phyloP scores from a whole-genome alignment of 139 green algal genomes.

The Volvox africanus region DNA sequence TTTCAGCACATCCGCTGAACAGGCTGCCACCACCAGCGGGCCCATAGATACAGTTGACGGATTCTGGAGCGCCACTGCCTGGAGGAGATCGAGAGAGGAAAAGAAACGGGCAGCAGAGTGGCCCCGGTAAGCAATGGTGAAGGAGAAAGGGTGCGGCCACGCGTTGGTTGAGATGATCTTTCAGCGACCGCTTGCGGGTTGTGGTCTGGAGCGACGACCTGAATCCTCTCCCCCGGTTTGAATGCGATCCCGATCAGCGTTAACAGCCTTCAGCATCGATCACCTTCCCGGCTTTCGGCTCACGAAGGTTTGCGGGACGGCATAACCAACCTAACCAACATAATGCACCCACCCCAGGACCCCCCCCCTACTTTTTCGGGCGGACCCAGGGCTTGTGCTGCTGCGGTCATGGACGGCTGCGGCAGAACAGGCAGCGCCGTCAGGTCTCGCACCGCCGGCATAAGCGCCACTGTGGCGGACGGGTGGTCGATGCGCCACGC shows the following conservation, averaged over 20 bases:
- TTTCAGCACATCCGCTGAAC: conserved; percentile 51
- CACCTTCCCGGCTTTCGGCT: too few species aligned
- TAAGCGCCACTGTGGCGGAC: conserved; percentile 71
- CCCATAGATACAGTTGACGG: conserved; percentile 57
- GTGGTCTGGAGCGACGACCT: too few species aligned
- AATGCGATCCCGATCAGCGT: too few species aligned
- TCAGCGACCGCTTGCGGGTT: too few species aligned
- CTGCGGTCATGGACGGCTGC: conserved; percentile 13
- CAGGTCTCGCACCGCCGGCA: conserved; percentile 83
- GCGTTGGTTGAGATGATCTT: too few species aligned
- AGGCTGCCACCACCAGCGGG: conserved; percentile 47
- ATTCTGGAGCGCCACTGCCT: conserved; percentile 66
- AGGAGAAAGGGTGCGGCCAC: too few species aligned
- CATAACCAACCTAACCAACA: neutral
- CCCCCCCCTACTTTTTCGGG: conserved; percentile 18
- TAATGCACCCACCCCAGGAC: neutral
- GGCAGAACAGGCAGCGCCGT: conserved; percentile 41
- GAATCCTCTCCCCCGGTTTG: too few species aligned
- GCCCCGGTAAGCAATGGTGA: too few species aligned
- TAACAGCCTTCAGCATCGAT: too few species aligned
- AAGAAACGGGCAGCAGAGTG: neutral
- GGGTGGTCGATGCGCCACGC: conserved; percentile 63
- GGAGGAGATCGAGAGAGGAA: neutral
- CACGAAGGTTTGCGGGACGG: too few species aligned
- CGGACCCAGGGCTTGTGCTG: neutral